Percentiles rank a stretch among this genome's conserved stretches.
Evolutionary conservation across 352 stramenopile species (phyloP).

Genomic region (Globisporangium yorkense): DNA sequence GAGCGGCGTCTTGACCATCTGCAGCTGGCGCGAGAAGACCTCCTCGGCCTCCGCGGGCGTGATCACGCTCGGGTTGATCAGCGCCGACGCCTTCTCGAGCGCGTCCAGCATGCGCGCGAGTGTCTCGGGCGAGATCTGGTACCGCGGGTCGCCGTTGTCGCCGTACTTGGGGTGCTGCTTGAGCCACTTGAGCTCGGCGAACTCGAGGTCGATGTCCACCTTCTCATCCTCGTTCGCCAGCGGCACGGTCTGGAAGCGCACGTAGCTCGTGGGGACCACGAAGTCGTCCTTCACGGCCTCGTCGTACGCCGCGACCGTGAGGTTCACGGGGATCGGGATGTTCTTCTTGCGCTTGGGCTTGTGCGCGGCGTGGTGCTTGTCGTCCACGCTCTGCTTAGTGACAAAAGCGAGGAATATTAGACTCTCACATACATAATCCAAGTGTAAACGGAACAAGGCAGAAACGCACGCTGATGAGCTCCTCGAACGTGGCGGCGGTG

Average conservation of each 20-base stretch:
- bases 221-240: slow-evolving; percentile 30
- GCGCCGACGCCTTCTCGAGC: slow-evolving; percentile 78
- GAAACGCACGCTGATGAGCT: slow-evolving; percentile 58
- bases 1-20: slow-evolving; percentile 62
- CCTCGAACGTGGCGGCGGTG: slow-evolving; percentile 56
- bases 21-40: slow-evolving; percentile 59
- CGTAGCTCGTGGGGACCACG: slow-evolving; percentile 71
- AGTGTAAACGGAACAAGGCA: neutral
- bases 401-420: neutral
- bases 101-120: slow-evolving; percentile 83
- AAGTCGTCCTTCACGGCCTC: slow-evolving; percentile 63
- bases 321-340: slow-evolving; percentile 81
- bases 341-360: slow-evolving; percentile 73
- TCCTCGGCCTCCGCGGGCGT: slow-evolving; percentile 69
- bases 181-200: slow-evolving; percentile 88
- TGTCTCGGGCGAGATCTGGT: slow-evolving; percentile 58
- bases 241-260: slow-evolving; percentile 71
- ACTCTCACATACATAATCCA: neutral
- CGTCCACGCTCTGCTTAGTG: slow-evolving; percentile 45
- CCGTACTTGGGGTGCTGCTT: slow-evolving; percentile 78
- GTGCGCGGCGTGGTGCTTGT: slow-evolving; percentile 26
- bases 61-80: slow-evolving; percentile 76
- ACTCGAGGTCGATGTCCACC: slow-evolving; percentile 72
- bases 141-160: slow-evolving; percentile 68
- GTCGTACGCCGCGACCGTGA: slow-evolving; percentile 61